phyloP scores from a whole-genome alignment of 805 yeast species.

The Suhomyces sp. region DNA sequence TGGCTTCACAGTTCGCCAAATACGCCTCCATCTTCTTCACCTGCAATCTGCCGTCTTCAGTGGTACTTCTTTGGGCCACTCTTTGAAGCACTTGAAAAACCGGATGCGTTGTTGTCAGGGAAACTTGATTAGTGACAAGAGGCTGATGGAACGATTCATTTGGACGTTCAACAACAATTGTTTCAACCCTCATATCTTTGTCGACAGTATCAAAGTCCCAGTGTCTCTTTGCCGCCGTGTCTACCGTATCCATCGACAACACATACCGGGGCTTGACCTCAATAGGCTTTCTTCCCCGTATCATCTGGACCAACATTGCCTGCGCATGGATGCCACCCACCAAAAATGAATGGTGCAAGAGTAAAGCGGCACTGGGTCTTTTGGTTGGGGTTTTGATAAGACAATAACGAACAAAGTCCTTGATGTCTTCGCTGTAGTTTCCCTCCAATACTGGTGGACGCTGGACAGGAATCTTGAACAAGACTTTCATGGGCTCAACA shows the following conservation, averaged over 20 bases:
- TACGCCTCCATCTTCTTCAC: conserved; percentile 44
- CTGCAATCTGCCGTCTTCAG: conserved; percentile 44
- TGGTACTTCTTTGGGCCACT: conserved; percentile 52
- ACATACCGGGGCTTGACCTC: conserved; percentile 6
- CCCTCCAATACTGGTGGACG: conserved; percentile 62
- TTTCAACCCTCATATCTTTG: neutral
- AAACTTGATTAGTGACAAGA: conserved; percentile 15
- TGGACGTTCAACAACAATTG: no score
- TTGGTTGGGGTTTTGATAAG: conserved; percentile 61
- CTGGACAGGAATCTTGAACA: conserved; percentile 65
- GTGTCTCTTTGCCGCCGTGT: conserved; percentile 1
- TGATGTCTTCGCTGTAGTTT: conserved; percentile 48
- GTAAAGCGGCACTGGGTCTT: conserved; percentile 60
- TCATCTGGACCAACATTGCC: conserved; percentile 33
- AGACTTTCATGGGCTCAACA: conserved; percentile 72
- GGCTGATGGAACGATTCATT: neutral
- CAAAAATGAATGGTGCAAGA: conserved; percentile 57
- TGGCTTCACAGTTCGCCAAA: conserved; percentile 46
- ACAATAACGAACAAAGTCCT: conserved; percentile 66
- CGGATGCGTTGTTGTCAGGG: no score
- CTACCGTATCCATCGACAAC: neutral
- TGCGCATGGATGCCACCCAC: conserved; percentile 24
- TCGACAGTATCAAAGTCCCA: conserved; percentile 20
- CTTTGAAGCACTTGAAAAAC: conserved; percentile 45
- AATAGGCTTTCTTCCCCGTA: conserved; percentile 37